Evolutionary conservation across 345 rosid species (phyloP).

Genomic region (Noccaea bulbosa): DNA sequence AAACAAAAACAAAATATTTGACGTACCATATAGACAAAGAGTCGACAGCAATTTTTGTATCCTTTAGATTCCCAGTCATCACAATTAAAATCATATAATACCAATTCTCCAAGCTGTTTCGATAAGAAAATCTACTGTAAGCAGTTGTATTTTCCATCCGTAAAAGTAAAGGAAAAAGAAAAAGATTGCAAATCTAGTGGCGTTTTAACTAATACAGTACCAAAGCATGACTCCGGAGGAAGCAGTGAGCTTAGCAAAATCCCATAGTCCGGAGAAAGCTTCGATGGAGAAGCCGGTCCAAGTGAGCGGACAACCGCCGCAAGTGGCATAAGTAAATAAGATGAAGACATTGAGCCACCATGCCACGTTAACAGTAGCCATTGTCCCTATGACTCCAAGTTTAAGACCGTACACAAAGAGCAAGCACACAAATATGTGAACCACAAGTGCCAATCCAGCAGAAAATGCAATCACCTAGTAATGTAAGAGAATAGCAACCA

Average conservation of each 20-base stretch:
- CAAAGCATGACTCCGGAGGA: constrained; percentile 89
- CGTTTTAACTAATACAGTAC: constrained; percentile 38
- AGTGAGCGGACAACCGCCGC: constrained; percentile 39
- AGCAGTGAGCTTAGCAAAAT: constrained; percentile 67
- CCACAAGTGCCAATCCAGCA: constrained; percentile 50
- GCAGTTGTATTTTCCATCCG: neutral
- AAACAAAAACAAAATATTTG: constrained; percentile 43
- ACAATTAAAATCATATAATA: constrained; percentile 59
- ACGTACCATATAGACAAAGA: constrained; percentile 41
- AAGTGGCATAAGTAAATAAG: constrained; percentile 43
- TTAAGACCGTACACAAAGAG: constrained; percentile 54
- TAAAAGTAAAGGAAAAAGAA: no score
- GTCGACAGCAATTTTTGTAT: constrained; percentile 77
- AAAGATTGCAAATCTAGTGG: neutral
- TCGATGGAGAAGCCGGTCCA: constrained; percentile 83
- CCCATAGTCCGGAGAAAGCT: constrained; percentile 79
- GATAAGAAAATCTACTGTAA: neutral
- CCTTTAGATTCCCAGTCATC: constrained; percentile 73
- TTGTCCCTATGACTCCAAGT: constrained; percentile 64
- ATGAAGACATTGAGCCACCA: constrained; percentile 73
- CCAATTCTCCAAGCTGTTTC: constrained; percentile 54
- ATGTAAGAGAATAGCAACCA: neutral
- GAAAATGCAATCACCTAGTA: constrained; percentile 56
- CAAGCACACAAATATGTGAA: constrained; percentile 67
- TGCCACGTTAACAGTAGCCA: constrained; percentile 58